These are phyloP conservation scores for Monilinia aucupariae DNA, from an alignment of 2,329 filamentous ascomycete species.

Conservation along the genomic window DNA sequence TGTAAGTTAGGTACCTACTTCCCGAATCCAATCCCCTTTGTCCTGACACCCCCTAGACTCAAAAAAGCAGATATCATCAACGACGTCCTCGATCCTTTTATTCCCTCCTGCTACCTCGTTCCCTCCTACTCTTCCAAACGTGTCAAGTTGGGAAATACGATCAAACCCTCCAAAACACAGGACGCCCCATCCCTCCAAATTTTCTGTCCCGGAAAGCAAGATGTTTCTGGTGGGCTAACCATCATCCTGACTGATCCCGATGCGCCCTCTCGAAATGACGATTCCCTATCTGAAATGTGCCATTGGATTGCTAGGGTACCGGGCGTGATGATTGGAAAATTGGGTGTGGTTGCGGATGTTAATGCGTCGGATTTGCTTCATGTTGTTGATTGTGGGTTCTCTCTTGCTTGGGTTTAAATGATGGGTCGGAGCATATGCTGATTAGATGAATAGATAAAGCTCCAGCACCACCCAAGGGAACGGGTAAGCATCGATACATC, in stretches of 20 bases:
- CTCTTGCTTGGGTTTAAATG: slow-evolving; percentile 1
- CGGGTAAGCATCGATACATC: slow-evolving; percentile 53
- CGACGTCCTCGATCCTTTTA: slow-evolving; percentile 6
- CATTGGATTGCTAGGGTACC: slow-evolving; percentile 43
- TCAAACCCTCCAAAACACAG: slow-evolving; percentile 31
- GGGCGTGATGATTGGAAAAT: neutral
- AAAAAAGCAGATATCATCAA: slow-evolving; percentile 4
- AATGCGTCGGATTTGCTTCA: slow-evolving; percentile 1
- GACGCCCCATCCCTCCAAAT: slow-evolving; percentile 32
- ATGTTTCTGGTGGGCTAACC: slow-evolving; percentile 36
- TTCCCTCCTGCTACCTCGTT: neutral
- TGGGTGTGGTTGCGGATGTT: neutral
- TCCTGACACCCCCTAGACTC: neutral
- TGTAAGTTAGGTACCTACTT: neutral
- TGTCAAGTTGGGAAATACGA: slow-evolving; percentile 29
- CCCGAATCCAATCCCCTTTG: neutral
- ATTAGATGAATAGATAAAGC: slow-evolving; percentile 41
- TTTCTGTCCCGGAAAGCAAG: slow-evolving; percentile 26
- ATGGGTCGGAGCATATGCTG: neutral
- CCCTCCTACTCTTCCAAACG: slow-evolving; percentile 5
- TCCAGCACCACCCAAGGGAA: slow-evolving; percentile 49
- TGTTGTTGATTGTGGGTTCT: slow-evolving; percentile 26
- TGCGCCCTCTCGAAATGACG: slow-evolving; percentile 48
- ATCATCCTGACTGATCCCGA: slow-evolving; percentile 53
- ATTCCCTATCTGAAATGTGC: slow-evolving; percentile 52